Conservation (phyloP, 129 eudicot species). For the Apium graveolens region DNA sequence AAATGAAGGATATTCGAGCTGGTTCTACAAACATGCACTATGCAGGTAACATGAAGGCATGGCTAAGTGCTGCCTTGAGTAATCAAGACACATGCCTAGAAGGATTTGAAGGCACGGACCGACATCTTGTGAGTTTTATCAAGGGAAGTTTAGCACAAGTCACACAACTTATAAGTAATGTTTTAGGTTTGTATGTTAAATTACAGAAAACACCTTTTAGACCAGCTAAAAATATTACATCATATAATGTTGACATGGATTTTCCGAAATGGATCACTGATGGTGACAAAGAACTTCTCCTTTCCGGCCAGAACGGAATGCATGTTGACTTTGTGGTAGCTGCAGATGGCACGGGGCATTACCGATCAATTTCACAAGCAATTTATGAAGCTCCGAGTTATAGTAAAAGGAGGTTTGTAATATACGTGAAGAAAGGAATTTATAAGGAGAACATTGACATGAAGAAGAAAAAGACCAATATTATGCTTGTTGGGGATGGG, state of each 20-base stretch:
- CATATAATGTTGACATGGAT: slow-evolving; percentile 19
- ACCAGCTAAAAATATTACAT: slow-evolving; percentile 34
- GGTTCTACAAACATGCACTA: slow-evolving; percentile 35
- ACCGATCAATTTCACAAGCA: slow-evolving; percentile 60
- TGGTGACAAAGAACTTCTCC: slow-evolving; percentile 57
- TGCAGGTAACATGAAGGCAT: slow-evolving; percentile 65
- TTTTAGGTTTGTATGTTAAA: slow-evolving; percentile 16
- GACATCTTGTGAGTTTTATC: slow-evolving; percentile 45
- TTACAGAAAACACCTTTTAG: slow-evolving; percentile 56
- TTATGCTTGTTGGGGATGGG: slow-evolving; percentile 91
- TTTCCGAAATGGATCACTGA: slow-evolving; percentile 75
- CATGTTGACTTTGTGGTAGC: slow-evolving; percentile 64
- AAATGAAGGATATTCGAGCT: slow-evolving; percentile 52
- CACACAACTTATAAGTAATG: slow-evolving; percentile 11
- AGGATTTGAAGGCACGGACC: slow-evolving; percentile 84
- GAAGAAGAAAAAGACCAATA: slow-evolving; percentile 92
- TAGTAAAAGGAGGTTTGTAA: slow-evolving; percentile 68
- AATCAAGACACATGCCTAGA: slow-evolving; percentile 97
- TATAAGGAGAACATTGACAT: slow-evolving; percentile 73
- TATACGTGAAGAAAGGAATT: slow-evolving; percentile 70
- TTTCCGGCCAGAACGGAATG: slow-evolving; percentile 40
- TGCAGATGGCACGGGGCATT: slow-evolving; percentile 65
- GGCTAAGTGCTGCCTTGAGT: slow-evolving; percentile 93
- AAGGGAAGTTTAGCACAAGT: slow-evolving; percentile 62
- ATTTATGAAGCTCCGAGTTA: slow-evolving; percentile 54